A percentile compares a stretch with the other conserved stretches of the same genome.
phyloP scores from a whole-genome alignment of 371 early-diverging fungal species.

The Apophysomyces sp. region DNA sequence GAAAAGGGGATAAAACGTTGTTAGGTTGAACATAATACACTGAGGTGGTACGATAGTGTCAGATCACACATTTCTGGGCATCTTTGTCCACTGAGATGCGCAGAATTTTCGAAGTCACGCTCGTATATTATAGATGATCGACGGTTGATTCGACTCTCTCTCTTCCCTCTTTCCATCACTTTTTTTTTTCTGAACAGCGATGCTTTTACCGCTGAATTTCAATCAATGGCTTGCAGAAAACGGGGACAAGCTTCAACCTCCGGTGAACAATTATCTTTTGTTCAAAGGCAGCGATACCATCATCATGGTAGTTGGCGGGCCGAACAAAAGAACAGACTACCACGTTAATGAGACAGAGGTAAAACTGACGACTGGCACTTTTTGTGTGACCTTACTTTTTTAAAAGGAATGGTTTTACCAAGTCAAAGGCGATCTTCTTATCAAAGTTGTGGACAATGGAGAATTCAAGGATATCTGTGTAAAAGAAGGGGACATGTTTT shows the following conservation, averaged over 20 bases:
- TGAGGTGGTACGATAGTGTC: too few relatives aligned
- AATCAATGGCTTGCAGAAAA: slow-evolving; percentile 85
- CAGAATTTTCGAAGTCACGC: background rate
- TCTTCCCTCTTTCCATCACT: slow-evolving; percentile 8
- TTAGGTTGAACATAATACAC: too few relatives aligned
- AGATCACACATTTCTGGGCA: too few relatives aligned
- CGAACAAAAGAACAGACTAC: slow-evolving; percentile 89
- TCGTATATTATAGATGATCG: background rate
- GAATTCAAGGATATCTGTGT: slow-evolving; percentile 83
- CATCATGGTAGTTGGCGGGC: slow-evolving; percentile 88
- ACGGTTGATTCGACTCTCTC: background rate
- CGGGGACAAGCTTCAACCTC: slow-evolving; percentile 83
- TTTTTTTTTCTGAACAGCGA: slow-evolving; percentile 27
- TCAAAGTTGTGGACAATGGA: slow-evolving; percentile 82
- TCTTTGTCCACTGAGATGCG: too few relatives aligned
- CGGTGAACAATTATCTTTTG: slow-evolving; percentile 91
- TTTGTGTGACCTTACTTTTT: background rate
- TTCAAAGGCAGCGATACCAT: slow-evolving; percentile 82
- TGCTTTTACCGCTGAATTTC: slow-evolving; percentile 84
- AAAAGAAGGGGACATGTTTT: slow-evolving; percentile 92
- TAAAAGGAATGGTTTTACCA: slow-evolving; percentile 96
- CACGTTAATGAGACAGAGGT: slow-evolving; percentile 96
- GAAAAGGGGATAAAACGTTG: too few relatives aligned
- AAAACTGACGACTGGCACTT: background rate
- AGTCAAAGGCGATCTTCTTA: slow-evolving; percentile 85